Percentiles rank a stretch among this genome's conserved stretches.
phyloP scores from a whole-genome alignment of 371 early-diverging fungal species.

The Circinella umbellata region DNA sequence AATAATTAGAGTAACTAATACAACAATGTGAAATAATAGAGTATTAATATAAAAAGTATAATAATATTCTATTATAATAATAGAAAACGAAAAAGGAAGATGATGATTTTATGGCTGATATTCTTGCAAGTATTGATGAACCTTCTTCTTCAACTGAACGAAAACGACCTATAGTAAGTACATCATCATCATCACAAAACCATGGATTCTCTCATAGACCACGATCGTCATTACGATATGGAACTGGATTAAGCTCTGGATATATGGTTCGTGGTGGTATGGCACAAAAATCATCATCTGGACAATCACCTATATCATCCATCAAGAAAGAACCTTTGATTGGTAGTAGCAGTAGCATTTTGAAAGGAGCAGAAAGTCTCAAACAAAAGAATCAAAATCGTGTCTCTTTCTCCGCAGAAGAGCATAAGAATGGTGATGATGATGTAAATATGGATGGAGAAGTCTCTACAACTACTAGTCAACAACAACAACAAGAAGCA shows the following conservation, averaged over 20 bases:
- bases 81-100: slow-evolving; percentile 19
- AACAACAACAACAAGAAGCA: not conserved
- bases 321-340: not conserved
- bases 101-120: slow-evolving; percentile 35
- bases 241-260: slow-evolving; percentile 1
- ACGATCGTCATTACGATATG: not conserved
- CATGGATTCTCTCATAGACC: not conserved
- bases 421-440: not conserved
- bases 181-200: slow-evolving; percentile 3
- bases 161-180: not conserved
- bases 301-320: not conserved
- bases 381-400: not conserved
- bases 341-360: not conserved
- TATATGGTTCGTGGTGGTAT: slow-evolving; percentile 2
- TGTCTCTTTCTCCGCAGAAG: not conserved
- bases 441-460: not conserved
- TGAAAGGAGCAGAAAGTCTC: not conserved
- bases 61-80: not conserved
- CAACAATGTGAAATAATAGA: too few relatives aligned
- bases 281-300: not conserved
- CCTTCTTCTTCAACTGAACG: not conserved
- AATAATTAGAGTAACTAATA: too few relatives aligned
- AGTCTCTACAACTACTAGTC: not conserved
- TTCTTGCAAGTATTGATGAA: slow-evolving; percentile 27
- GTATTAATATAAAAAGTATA: not conserved